Percentiles rank a stretch among this genome's conserved stretches.
phyloP scores from a whole-genome alignment of 1,139 yeast species.

The Protomyces lactucae-debilis region DNA sequence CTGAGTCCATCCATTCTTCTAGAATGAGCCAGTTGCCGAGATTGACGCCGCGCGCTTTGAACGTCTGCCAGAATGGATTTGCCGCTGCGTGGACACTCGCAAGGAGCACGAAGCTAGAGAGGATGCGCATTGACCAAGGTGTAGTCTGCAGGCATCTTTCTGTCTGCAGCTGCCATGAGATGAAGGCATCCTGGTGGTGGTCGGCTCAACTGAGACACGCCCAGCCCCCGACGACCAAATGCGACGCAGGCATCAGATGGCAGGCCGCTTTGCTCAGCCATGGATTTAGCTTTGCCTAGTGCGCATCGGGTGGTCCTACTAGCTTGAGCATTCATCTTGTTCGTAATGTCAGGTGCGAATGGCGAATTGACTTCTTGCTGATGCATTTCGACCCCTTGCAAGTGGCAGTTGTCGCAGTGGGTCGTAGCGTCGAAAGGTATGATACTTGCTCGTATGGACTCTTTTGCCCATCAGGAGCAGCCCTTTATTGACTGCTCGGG shows the following conservation, averaged over 20 bases:
- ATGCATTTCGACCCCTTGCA: no score
- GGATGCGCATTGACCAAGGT: no score
- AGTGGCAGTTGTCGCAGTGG: no score
- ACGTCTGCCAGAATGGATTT: constrained; percentile 15
- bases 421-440: no score
- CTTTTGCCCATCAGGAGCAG: no score
- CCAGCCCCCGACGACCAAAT: background rate
- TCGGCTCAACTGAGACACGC: background rate
- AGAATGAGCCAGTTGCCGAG: constrained; percentile 88
- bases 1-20: constrained; percentile 80
- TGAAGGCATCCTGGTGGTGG: background rate
- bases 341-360: no score
- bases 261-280: background rate
- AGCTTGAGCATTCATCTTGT: no score
- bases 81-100: background rate
- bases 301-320: no score
- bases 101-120: background rate
- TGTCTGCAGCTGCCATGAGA: background rate
- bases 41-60: constrained; percentile 58
- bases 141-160: no score
- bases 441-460: no score
- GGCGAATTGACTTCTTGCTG: no score
- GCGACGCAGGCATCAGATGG: background rate
- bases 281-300: background rate
- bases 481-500: no score